A percentile compares a stretch with the other conserved stretches of the same genome.
phyloP scores from a whole-genome alignment of 2,329 filamentous ascomycete genomes.

The Sporothrix sp. region DNA sequence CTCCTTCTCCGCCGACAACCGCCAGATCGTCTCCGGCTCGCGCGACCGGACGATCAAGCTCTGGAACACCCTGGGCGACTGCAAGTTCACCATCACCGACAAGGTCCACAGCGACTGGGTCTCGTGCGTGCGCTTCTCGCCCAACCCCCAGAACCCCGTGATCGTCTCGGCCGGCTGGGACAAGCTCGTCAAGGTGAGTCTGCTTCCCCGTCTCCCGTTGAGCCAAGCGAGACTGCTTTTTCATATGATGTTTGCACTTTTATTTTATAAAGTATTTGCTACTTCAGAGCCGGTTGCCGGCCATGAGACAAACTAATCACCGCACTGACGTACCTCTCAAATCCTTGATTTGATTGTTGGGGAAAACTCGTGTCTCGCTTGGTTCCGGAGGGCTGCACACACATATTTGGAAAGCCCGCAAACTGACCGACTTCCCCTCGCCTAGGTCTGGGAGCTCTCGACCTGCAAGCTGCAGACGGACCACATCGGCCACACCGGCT shows the following conservation, averaged over 20 bases:
- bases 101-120: constrained; percentile 99
- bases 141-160: constrained; percentile 99
- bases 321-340: constrained; percentile 58
- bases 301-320: constrained; percentile 83
- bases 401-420: neutral
- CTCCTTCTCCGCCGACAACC: constrained; percentile 99
- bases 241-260: constrained; percentile 81
- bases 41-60: constrained; percentile 99
- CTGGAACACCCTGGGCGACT: constrained; percentile 99
- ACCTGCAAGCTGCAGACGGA: constrained; percentile 99
- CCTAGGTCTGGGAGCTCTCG: constrained; percentile 95
- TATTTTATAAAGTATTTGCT: constrained; percentile 91
- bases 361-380: too few species aligned
- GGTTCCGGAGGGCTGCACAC: neutral
- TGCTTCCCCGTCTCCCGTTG: neutral
- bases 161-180: constrained; percentile 98
- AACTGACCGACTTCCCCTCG: neutral
- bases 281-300: constrained; percentile 93
- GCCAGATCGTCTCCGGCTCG: constrained; percentile 98
- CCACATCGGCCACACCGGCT: constrained; percentile 98
- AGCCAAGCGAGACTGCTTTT: constrained; percentile 15
- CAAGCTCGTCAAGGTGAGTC: constrained; percentile 98
- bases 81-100: constrained; percentile 99
- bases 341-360: neutral
- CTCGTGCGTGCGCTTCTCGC: constrained; percentile 98